These are phyloP conservation scores for Dendrothele bispora DNA, from an alignment of 768 basidiomycete species.

Conservation along the genomic window DNA sequence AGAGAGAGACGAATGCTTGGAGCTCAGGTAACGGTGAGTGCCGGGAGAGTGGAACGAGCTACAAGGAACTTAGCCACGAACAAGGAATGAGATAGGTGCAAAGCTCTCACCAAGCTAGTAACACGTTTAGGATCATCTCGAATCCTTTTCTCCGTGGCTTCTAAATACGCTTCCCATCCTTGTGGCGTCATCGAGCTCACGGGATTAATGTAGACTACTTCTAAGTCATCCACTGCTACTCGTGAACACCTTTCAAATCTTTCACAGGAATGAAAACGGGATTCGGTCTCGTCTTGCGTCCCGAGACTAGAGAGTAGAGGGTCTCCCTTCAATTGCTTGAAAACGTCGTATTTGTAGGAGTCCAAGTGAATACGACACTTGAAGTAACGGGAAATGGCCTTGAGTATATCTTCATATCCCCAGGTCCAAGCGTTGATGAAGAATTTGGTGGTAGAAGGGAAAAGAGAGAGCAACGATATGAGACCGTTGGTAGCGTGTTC, in stretches of 20 bases:
- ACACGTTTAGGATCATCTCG: conserved; percentile 46
- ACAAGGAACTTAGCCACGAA: conserved; percentile 1
- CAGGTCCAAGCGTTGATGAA: conserved; percentile 95
- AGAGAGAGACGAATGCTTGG: conserved; percentile 74
- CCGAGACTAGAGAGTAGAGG: conserved; percentile 60
- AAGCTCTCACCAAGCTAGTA: conserved; percentile 58
- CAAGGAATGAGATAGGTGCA: neutral
- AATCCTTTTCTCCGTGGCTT: conserved; percentile 33
- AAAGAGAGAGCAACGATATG: conserved; percentile 65
- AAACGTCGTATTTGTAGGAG: conserved; percentile 80
- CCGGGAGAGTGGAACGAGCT: conserved; percentile 83
- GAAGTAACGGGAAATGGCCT: conserved; percentile 70
- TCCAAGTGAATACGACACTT: conserved; percentile 84
- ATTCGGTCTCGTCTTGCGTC: conserved; percentile 57
- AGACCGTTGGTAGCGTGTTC: conserved; percentile 65
- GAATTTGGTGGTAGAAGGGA: conserved; percentile 68
- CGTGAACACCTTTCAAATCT: conserved; percentile 71
- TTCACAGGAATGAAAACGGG: conserved; percentile 95
- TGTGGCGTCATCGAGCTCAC: conserved; percentile 62
- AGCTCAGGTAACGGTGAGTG: conserved; percentile 91
- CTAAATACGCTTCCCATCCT: conserved; percentile 51
- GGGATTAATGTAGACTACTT: conserved; percentile 85
- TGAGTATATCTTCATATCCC: conserved; percentile 93
- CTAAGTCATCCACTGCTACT: conserved; percentile 46
- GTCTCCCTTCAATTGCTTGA: conserved; percentile 50